Conservation (phyloP, 2,329 filamentous ascomycete species). For the Stachybotrys chartarum region DNA sequence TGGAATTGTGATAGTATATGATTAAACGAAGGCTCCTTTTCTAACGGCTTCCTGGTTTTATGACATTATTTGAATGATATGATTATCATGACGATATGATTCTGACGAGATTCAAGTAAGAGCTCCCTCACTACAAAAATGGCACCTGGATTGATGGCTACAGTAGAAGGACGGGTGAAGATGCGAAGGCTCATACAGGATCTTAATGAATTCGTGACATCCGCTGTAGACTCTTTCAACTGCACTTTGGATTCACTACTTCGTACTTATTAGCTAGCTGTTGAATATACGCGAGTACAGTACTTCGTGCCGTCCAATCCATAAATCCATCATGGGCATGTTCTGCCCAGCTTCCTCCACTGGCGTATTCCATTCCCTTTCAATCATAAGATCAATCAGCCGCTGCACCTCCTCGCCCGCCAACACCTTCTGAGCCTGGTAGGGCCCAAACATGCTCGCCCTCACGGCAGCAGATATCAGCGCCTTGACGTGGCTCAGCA, state of each 20-base stretch:
- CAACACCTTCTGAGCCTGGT: conserved; percentile 68
- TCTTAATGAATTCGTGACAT: too few relatives aligned
- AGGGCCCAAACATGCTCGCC: conserved; percentile 72
- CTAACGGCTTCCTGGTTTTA: too few relatives aligned
- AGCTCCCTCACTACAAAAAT: too few relatives aligned
- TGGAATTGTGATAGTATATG: too few relatives aligned
- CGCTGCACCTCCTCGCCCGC: conserved; percentile 52
- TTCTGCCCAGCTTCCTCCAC: conserved; percentile 66
- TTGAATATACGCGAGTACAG: conserved; percentile 84
- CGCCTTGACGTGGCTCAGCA: conserved; percentile 71
- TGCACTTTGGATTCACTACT: not conserved
- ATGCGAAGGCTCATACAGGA: too few relatives aligned
- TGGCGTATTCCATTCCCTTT: conserved; percentile 49
- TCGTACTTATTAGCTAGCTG: conserved; percentile 48
- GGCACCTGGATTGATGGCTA: too few relatives aligned
- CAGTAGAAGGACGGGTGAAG: too few relatives aligned
- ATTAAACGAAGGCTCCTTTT: too few relatives aligned
- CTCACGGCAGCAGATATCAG: conserved; percentile 70
- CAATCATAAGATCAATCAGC: conserved; percentile 51
- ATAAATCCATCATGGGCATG: conserved; percentile 73
- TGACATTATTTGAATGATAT: too few relatives aligned
- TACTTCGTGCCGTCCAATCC: conserved; percentile 76
- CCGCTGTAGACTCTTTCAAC: too few relatives aligned
- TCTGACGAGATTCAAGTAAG: too few relatives aligned
- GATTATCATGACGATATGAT: too few relatives aligned